These are phyloP conservation scores for Globomyces pollinis-pini DNA, from an alignment of 192 early-diverging fungal species.

Conservation along the genomic window DNA sequence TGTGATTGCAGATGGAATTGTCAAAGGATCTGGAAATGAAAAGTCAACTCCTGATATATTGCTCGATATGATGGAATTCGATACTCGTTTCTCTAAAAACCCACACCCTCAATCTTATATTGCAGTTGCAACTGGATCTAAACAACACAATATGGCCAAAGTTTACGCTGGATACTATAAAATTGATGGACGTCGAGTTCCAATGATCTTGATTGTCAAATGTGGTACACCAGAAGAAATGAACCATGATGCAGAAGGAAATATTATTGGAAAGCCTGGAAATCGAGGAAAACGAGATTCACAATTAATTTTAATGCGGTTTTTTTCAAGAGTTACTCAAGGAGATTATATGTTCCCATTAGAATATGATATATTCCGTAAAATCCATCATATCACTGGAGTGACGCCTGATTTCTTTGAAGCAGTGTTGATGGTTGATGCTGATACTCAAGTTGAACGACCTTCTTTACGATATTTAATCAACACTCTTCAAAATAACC, in stretches of 20 bases:
- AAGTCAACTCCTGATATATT: constrained; percentile 74
- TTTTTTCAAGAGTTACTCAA: constrained; percentile 70
- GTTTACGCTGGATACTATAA: constrained; percentile 44
- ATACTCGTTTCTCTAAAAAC: constrained; percentile 24
- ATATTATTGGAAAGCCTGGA: constrained; percentile 37
- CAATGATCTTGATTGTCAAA: constrained; percentile 44
- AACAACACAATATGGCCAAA: constrained; percentile 88
- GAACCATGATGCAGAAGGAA: constrained; percentile 1
- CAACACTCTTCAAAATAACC: constrained; percentile 67
- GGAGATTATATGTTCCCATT: constrained; percentile 81
- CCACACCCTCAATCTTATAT: constrained; percentile 44
- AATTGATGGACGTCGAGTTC: constrained; percentile 23
- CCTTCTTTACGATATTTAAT: constrained; percentile 38
- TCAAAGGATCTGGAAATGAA: constrained; percentile 77
- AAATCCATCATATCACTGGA: constrained; percentile 75
- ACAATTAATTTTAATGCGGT: constrained; percentile 91
- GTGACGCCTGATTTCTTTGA: constrained; percentile 73
- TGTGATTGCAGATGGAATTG: constrained; percentile 81
- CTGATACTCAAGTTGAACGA: constrained; percentile 69
- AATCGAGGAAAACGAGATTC: constrained; percentile 90
- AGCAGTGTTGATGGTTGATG: constrained; percentile 68
- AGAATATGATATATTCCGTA: constrained; percentile 85
- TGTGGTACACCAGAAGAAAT: constrained; percentile 26
- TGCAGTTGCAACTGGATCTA: constrained; percentile 86
- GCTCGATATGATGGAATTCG: constrained; percentile 48